Evolutionary conservation across 2,329 filamentous ascomycete species (phyloP).

Genomic region (Xylariaceae sp.): DNA sequence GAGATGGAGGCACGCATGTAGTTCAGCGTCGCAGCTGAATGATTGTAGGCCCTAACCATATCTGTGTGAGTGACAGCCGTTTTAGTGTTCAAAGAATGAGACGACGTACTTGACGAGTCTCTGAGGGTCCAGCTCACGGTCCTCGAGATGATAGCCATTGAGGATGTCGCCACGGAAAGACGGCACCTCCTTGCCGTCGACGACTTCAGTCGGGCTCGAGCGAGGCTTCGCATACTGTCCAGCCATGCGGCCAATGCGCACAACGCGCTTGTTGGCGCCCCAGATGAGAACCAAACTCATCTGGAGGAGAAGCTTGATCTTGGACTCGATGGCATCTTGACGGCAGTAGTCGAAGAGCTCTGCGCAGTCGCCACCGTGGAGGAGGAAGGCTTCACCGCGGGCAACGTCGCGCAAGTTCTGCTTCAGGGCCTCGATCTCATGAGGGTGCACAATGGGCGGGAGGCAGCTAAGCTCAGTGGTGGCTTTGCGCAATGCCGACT

Average conservation of each 20-base stretch:
- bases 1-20: slow-evolving; percentile 81
- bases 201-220: slow-evolving; percentile 78
- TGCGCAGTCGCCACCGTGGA: slow-evolving; percentile 95
- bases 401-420: slow-evolving; percentile 79
- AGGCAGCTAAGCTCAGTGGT: slow-evolving; percentile 62
- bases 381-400: slow-evolving; percentile 82
- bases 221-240: slow-evolving; percentile 97
- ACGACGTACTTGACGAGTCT: slow-evolving; percentile 65
- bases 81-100: background rate
- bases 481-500: slow-evolving; percentile 54
- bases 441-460: slow-evolving; percentile 74
- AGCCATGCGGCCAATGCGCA: slow-evolving; percentile 92
- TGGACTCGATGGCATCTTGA: slow-evolving; percentile 83
- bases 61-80: slow-evolving; percentile 2
- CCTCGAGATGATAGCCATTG: slow-evolving; percentile 77
- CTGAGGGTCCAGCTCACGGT: slow-evolving; percentile 75
- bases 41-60: slow-evolving; percentile 75
- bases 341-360: slow-evolving; percentile 97
- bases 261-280: slow-evolving; percentile 75
- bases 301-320: slow-evolving; percentile 93
- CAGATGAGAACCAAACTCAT: slow-evolving; percentile 96
- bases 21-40: slow-evolving; percentile 91
- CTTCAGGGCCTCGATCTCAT: slow-evolving; percentile 77
- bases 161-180: slow-evolving; percentile 95
- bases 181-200: slow-evolving; percentile 76